Evolutionary conservation across 192 early-diverging fungal species (phyloP), one percentile per base, ranked within the genome.

Genomic region (Helicostylum pulchrum): DNA sequence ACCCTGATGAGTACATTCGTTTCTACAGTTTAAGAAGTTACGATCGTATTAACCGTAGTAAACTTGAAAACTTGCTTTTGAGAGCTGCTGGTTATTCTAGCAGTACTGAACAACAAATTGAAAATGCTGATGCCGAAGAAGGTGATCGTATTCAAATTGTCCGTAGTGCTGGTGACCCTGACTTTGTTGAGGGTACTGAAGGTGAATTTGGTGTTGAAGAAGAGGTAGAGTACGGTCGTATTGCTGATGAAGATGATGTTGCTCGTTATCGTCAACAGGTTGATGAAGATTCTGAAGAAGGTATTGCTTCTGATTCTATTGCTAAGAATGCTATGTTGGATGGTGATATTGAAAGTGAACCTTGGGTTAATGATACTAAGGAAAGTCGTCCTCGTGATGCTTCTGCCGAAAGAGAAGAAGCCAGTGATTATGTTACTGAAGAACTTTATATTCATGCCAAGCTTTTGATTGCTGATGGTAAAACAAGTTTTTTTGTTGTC

Each of bases 381-480:
- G 56, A 6, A 10, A 17, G 26, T 7, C 31, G 10, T 11, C 60
- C 65, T 34, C 51, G 71, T 15, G 65, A 57, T 20, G 53, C 62
- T 7, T 48, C 6, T 15, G 52, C 53, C 11, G 21, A 69, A 31
- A 49, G 15, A 7, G 61, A 68, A 9, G 61, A 67, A 53, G 49
- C 52, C 14, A 52, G 31, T 49, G 72, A 79, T 39, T 86, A 81
- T 74, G 87, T 95, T 0, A 87, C 89, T 1, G 93, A 95, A 78
- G 86, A 90, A 62, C 76, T 95, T 36, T 95, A 95, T 64, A 85
- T 95, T 43, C 93, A 95, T 79, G 87, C 87, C 66, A 90, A 94
- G 66, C 71, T 91, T 31, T 85, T 95, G 85, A 92, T 95, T 66
- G 85, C 91, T 26, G 94, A 95, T 62, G 93, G 72, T 73, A 65